Evolutionary conservation across 352 stramenopile species (phyloP), one percentile per base, ranked within the genome.

Genomic region (Phytophthora agathidicida): DNA sequence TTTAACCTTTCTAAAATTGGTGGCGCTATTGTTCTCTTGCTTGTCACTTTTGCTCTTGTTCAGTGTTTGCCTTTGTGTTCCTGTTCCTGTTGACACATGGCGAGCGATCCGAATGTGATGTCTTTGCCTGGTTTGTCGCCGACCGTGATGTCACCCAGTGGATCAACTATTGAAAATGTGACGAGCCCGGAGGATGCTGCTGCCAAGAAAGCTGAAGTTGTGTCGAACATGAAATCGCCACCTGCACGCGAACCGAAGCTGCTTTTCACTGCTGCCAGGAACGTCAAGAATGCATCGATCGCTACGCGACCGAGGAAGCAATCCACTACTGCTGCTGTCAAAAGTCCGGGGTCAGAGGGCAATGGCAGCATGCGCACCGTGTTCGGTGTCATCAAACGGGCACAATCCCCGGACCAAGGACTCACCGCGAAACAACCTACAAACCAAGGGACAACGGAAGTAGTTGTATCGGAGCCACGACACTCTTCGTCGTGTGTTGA

Each of bases 381-480:
- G 14, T 88, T 88, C 20, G 68, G 76, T 7, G 80, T 80, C 37
- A 72, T 88, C 23, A 76, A 72, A 39, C 71, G 78, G 10, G 65
- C 73, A 3, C 77, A 64, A 30, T n/a, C n/a, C n/a, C n/a, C n/a
- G n/a, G n/a, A n/a, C n/a, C n/a, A n/a, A n/a, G n/a, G n/a, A n/a
- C n/a, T n/a, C n/a, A n/a, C n/a, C n/a, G n/a, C n/a, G n/a, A n/a
- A 63, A 16, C 51, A 63, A 9, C 1, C 39, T 26, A 28, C 14
- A 6, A 56, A 55, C n/a, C 26, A 57, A 56, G 53, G 58, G 36
- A 28, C 45, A 43, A 53, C 51, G 13, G 33, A 44, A 16, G n/a
- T n/a, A n/a, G 3, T 20, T 28, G 26, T 24, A 35, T 16, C 42
- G 27, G 37, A 58, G 16, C 37, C 38, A 7, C 32, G 23, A 38